Base-by-base conservation (phyloP, 768 basidiomycete species). In the Mycena sanguinolenta region DNA sequence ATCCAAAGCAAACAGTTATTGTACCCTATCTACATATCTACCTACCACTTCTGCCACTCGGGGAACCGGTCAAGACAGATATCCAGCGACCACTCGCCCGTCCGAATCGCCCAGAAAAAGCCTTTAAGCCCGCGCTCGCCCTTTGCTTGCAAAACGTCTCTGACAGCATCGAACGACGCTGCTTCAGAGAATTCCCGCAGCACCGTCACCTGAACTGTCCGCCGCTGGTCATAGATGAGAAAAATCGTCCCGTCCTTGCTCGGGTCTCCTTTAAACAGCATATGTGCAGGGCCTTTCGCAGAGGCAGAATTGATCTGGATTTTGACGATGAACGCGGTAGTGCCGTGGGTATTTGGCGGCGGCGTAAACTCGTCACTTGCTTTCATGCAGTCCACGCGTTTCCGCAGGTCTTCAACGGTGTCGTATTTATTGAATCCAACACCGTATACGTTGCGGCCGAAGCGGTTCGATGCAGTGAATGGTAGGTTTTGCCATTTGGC, bases 61-160 rank as follows among this genome's bases (percentile, higher is more conserved):
- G 69, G 62, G 9, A 67, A 49, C 12, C 13, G 44, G 36, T 70
- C 72, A 58, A 73, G 28, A 44, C 72, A 70, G 17, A 73, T 36
- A 62, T 73, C 69, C 21, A 73, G 55, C 27, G 72, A 67, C 72
- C 69, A 70, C 21, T 73, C 69, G 19, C 65, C 72, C 12, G 69
- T 73, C 10, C 69, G 61, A 8, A 70, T 53, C 0, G 65, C 72
- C 72, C 69, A 73, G 21, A 38, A 63, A 67, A 73, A 73, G n/a
- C n/a, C 27, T 32, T 73, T 70, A 30, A 70, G 12, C 27, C 63
- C 54, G 13, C 63, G 63, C 7, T 65, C 63, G 9, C 62, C 66
- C 60, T 46, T 66, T 14, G 21, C 53, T 23, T 36, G 32, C 9
- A 73, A 60, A 46, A 73, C 44, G n/a, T 57, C 63, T 19, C 46